phyloP scores from a whole-genome alignment of 495 filamentous ascomycete species.

The Pyronema omphalodes region DNA sequence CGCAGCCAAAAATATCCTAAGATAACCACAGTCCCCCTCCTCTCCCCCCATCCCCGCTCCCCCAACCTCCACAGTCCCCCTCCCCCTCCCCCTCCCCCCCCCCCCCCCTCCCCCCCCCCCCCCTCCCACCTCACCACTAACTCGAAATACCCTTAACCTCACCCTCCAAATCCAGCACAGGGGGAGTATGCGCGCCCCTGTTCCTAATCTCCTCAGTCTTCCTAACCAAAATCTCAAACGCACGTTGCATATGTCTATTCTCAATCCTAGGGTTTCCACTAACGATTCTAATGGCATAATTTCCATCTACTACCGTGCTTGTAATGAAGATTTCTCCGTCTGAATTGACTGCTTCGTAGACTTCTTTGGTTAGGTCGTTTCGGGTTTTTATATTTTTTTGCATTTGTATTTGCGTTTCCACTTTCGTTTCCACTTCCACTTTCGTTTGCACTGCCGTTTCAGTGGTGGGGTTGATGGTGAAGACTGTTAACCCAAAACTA shows the following conservation, averaged over 20 bases:
- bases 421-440: too few species aligned
- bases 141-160: not conserved
- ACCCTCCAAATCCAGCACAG: not conserved
- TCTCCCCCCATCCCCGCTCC: too few species aligned
- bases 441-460: too few species aligned
- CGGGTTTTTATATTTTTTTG: conserved; percentile 25
- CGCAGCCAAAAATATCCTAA: too few species aligned
- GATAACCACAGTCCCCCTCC: too few species aligned
- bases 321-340: conserved; percentile 73
- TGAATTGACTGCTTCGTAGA: conserved; percentile 61
- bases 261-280: conserved; percentile 46
- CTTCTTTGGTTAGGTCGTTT: conserved; percentile 53
- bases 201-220: conserved; percentile 42
- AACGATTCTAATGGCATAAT: conserved; percentile 68
- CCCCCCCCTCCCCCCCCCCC: too few species aligned
- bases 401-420: too few species aligned
- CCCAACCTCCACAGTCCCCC: too few species aligned
- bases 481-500: conserved; percentile 63
- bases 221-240: conserved; percentile 61
- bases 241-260: conserved; percentile 49
- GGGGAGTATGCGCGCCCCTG: conserved; percentile 4
- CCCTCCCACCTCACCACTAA: too few species aligned
- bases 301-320: conserved; percentile 51
- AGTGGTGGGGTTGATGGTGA: conserved; percentile 33
- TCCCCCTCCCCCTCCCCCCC: too few species aligned